Evolutionary conservation across 768 basidiomycete species (phyloP).

Genomic region (Phanerochaete carnosa): DNA sequence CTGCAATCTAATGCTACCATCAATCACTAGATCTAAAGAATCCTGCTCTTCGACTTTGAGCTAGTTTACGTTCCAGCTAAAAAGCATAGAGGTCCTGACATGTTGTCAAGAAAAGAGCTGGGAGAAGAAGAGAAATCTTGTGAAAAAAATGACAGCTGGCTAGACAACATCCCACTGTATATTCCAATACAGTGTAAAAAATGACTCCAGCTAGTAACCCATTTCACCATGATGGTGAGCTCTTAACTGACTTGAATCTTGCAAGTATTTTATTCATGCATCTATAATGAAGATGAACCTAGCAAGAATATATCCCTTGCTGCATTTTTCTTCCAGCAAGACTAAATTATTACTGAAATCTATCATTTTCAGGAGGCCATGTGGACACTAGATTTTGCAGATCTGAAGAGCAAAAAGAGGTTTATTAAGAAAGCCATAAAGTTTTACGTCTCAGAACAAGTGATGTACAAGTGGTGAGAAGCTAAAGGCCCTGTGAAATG

Average conservation of each 20-base stretch:
- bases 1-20: slow-evolving; percentile 33
- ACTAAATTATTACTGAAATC: slow-evolving; percentile 18
- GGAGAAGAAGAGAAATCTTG: slow-evolving; percentile 14
- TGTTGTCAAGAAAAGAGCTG: slow-evolving; percentile 26
- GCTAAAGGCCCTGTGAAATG: neutral
- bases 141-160: slow-evolving; percentile 11
- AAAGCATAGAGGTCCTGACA: slow-evolving; percentile 35
- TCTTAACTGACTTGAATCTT: neutral
- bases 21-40: slow-evolving; percentile 40
- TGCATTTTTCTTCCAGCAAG: neutral
- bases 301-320: neutral
- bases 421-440: slow-evolving; percentile 8
- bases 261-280: neutral
- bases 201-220: neutral
- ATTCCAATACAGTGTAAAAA: neutral
- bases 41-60: slow-evolving; percentile 35
- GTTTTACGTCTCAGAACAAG: slow-evolving; percentile 12
- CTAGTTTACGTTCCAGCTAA: slow-evolving; percentile 35
- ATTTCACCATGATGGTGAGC: neutral
- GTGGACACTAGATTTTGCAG: neutral
- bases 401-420: neutral
- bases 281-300: too few relatives aligned
- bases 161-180: neutral
- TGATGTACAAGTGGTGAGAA: slow-evolving; percentile 3
- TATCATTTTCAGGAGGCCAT: slow-evolving; percentile 9